Base-by-base conservation (phyloP, 2,329 filamentous ascomycete species). In the Chaetomiaceae sp. region DNA sequence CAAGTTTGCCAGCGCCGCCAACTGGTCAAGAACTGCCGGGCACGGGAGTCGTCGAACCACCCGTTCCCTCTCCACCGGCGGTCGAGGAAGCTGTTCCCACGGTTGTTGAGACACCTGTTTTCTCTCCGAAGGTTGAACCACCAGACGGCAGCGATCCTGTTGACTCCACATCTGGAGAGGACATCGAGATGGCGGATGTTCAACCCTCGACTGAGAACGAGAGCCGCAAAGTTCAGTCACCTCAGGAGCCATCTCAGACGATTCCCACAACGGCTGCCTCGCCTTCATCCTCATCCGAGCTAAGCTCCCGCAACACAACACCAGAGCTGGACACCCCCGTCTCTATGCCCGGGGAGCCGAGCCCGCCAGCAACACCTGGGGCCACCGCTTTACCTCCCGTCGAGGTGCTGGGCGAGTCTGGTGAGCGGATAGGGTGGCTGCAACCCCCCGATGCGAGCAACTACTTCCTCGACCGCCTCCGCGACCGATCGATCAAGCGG, bases 391-490 rank as follows among this genome's bases (percentile, higher is more conserved):
- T 14, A 64, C 67, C 57, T 55, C 65, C 29, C 1, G 68, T 71
- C 5, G 60, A 73, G 34, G 66, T 78, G 2, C 57, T 68, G 19
- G 69, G 72, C 53, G 62, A 67, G 0, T 66, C 70, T 3, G 73
- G 71, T n/a, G 63, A 64, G 2, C 53, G 70, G 6, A 63, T 77
- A 17, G 74, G 72, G 2, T 61, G 65, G 5, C 59, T 77, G 29
- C 63, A 66, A 37, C 66, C 64, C 0, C 68, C 74, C 19, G 65
- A 68, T 19, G 64, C 65, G 0, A 68, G 68, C 61, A 76, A 76
- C 47, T 67, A 68, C n/a, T 72, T 69, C 64, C 66, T 74, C 4
- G 62, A 69, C 12, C 53, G 59, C 7, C 67, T 76, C 11, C 65
- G 71, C 17, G 58, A 67, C 12, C 51, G 71, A 2, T 70, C 73